phyloP scores from a whole-genome alignment of 805 yeast genomes.

The Dipodascus geniculatus region DNA sequence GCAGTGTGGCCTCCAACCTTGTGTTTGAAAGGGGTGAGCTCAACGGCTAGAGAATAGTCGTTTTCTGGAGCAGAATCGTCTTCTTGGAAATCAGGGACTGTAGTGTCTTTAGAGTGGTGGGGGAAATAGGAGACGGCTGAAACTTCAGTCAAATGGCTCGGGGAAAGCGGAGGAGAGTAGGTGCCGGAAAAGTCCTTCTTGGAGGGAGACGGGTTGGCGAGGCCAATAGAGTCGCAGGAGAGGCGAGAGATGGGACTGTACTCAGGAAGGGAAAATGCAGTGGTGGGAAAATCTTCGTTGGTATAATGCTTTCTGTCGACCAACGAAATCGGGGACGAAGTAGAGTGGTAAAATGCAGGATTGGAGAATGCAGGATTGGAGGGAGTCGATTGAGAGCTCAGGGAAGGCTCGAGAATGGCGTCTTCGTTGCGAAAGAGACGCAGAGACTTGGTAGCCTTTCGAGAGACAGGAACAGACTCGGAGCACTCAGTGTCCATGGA shows the following conservation, averaged over 20 bases:
- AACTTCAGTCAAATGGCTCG: not conserved
- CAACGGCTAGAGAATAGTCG: slow-evolving; percentile 52
- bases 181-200: slow-evolving; percentile 13
- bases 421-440: slow-evolving; percentile 26
- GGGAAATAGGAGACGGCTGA: slow-evolving; percentile 24
- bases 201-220: not conserved
- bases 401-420: not conserved
- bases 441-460: slow-evolving; percentile 30
- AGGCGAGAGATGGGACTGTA: not conserved
- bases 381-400: slow-evolving; percentile 2
- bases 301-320: not conserved
- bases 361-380: not conserved
- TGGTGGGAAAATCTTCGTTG: not conserved
- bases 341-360: not conserved
- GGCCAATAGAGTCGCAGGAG: too few species aligned
- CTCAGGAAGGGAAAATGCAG: not conserved
- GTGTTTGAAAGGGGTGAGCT: slow-evolving; percentile 79
- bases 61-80: not conserved
- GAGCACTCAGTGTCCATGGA: not conserved
- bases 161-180: not conserved
- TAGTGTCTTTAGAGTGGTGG: slow-evolving; percentile 11
- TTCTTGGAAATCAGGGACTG: not conserved
- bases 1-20: slow-evolving; percentile 99
- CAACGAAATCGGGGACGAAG: not conserved
- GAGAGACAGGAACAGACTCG: slow-evolving; percentile 13